Evolutionary conservation across 2,329 filamentous ascomycete genomes (phyloP).

Genomic region (Akanthomyces uredinophilus): DNA sequence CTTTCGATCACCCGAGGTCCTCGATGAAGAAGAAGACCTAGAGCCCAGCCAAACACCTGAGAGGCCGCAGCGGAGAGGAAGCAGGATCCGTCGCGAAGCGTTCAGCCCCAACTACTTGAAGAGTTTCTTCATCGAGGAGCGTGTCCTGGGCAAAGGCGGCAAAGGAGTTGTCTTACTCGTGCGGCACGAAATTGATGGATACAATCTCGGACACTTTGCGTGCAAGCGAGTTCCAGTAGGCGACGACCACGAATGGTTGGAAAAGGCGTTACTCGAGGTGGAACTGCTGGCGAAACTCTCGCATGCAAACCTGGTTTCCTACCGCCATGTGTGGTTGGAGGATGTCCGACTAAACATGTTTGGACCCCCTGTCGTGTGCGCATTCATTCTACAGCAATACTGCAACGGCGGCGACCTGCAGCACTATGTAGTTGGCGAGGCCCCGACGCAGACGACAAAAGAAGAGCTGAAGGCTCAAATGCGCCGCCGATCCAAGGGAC

Average conservation of each 20-base stretch:
- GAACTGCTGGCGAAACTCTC: conserved; percentile 86
- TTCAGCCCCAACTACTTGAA: conserved; percentile 93
- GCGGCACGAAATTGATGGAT: conserved; percentile 83
- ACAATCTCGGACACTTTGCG: conserved; percentile 83
- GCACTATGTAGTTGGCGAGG: conserved; percentile 72
- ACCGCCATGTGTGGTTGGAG: conserved; percentile 96
- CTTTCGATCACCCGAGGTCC: conserved; percentile 18
- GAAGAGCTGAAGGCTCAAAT: conserved; percentile 86
- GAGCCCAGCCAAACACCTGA: neutral
- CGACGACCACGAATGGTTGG: conserved; percentile 89
- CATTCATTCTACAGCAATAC: conserved; percentile 96
- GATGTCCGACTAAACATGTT: conserved; percentile 80
- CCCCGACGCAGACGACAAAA: conserved; percentile 60
- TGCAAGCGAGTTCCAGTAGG: conserved; percentile 96
- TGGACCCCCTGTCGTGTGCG: conserved; percentile 85
- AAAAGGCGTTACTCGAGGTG: conserved; percentile 90
- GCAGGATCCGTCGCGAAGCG: conserved; percentile 77
- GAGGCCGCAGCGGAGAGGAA: conserved; percentile 30
- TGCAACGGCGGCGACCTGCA: conserved; percentile 92
- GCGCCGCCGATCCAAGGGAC: conserved; percentile 74
- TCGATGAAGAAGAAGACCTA: conserved; percentile 21
- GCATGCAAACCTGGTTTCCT: conserved; percentile 92
- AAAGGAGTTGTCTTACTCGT: conserved; percentile 96
- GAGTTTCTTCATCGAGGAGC: conserved; percentile 86
- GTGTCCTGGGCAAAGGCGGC: conserved; percentile 79